Base-by-base conservation (phyloP, 805 yeast genomes). In the Helenozyma rhizophorensis region DNA sequence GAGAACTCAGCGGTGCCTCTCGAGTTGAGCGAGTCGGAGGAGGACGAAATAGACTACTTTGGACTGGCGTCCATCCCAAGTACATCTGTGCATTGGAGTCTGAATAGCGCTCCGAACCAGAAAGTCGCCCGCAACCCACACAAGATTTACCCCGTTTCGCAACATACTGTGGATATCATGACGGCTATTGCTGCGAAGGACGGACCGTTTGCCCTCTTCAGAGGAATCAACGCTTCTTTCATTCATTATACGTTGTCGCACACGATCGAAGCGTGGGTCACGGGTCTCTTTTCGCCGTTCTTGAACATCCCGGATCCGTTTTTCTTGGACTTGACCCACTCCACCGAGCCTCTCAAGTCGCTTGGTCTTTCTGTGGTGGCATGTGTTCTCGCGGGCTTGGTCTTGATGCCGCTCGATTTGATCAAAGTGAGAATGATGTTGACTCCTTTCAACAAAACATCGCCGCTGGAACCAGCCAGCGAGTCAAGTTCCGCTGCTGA, bases 201-300 rank as follows among this genome's bases (percentile, higher is more conserved):
- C 51, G 95, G 83, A 16, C 80, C 78, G 13, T 65, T 76, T 46
- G 87, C 88, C 3, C 56, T 81, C 8, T 78, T 85, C 67, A 70
- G 85, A 49, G 86, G 88, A 9, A 72, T 79, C 25, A 82, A 84
- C 52, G 82, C 95, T 2, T 72, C 95, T 0, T 90, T 88, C 49
- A 68, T 93, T 13, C 72, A 83, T 52, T 81, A 74, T 33, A 83
- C 95, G 0, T 64, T 87, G 13, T 75, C 81, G 2, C 76, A 78
- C 30, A 83, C 95, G 0, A 62, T 88, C 28, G 90, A 85, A 51
- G 86, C 96, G 1, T 89, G 97, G 97, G 68, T 88, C 29, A 83
- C 94, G 0, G 96, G 96, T 3, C 76, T 89, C 42, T 53, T 88
- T 6, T 80, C 96, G 4, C 93, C 96, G 2, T 62, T 85, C 28